Evolutionary conservation across 2,329 filamentous ascomycete genomes (phyloP), one percentile per base, ranked within the genome.

Genomic region (Aphanocladium album): DNA sequence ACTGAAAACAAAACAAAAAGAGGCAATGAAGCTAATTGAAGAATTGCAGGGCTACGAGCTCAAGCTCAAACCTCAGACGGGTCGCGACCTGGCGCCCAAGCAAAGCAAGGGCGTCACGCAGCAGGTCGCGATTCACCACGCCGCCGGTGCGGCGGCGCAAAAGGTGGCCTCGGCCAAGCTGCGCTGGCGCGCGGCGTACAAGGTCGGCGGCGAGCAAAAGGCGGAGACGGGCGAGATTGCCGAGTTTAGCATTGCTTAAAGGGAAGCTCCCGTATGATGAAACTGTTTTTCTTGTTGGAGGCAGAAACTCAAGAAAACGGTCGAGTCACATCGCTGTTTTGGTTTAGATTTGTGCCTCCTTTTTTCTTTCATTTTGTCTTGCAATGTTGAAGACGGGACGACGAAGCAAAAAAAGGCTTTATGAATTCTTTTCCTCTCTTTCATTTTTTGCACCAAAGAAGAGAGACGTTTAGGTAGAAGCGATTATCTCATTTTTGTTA

Each of bases 191-290:
- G 86, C 90, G 27, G 85, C 88, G 5, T 98, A 97, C 75, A 85
- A 83, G 68, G 72, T 95, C 14, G 89, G 84, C 3, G 80, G 76
- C 2, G 84, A 87, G 69, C 71, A 80, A 63, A 88, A 85, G 71
- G 88, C 89, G 62, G 91, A 97, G 76, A 91, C 89, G 78, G 93
- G 93, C 5, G 90, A 93, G 76, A 88, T 98, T 66, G 79, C 89
- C 12, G 86, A 90, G 64, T 84, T 97, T 69, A 88, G 87, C 46
- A 83, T 97, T 69, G 84, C 85, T 67, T 95, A 14, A 63, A n/a
- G n/a, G n/a, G n/a, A n/a, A n/a, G n/a, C n/a, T n/a, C n/a, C n/a
- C n/a, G n/a, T n/a, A n/a, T n/a, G n/a, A n/a, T n/a, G n/a, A n/a
- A n/a, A n/a, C n/a, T n/a, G n/a, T n/a, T n/a, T n/a, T n/a, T n/a